Conservation (phyloP, 306 rosid genomes). For the Prinsepia uniflora region DNA sequence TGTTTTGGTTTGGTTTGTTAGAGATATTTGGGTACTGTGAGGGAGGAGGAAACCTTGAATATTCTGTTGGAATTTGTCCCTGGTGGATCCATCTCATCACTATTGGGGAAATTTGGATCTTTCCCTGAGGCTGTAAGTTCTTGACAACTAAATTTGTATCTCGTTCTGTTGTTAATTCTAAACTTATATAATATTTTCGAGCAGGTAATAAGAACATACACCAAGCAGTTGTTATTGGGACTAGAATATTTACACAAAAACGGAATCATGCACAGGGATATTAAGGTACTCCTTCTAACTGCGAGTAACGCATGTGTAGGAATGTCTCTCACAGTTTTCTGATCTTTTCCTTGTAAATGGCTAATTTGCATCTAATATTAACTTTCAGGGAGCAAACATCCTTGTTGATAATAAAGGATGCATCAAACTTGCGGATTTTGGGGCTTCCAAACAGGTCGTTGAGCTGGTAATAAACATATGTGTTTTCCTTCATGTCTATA, state of each 20-base stretch:
- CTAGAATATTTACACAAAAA: conserved; percentile 89
- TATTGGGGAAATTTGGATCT: conserved; percentile 95
- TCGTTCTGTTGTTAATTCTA: conserved; percentile 16
- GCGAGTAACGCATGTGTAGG: conserved; percentile 8
- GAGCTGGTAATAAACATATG: conserved; percentile 67
- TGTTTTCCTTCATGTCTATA: conserved; percentile 22
- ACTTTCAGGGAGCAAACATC: conserved; percentile 93
- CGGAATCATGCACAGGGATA: conserved; percentile 99
- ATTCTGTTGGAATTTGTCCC: conserved; percentile 96
- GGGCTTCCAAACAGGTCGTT: conserved; percentile 96
- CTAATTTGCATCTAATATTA: conserved; percentile 19
- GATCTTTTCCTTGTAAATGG: neutral
- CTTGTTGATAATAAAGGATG: conserved; percentile 99
- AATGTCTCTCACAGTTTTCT: conserved; percentile 10
- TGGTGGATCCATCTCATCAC: conserved; percentile 98
- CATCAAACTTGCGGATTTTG: conserved; percentile 99
- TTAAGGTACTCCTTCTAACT: conserved; percentile 54
- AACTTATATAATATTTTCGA: conserved; percentile 27
- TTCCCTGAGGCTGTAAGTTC: conserved; percentile 97
- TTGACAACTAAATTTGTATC: conserved; percentile 14
- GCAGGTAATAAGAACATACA: conserved; percentile 87
- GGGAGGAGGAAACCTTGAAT: conserved; percentile 88
- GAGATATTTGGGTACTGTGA: conserved; percentile 96
- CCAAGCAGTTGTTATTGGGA: conserved; percentile 85
- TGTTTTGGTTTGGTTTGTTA: conserved; percentile 36